phyloP scores from a whole-genome alignment of 495 filamentous ascomycete species.

The Penicillium tannophilum region DNA sequence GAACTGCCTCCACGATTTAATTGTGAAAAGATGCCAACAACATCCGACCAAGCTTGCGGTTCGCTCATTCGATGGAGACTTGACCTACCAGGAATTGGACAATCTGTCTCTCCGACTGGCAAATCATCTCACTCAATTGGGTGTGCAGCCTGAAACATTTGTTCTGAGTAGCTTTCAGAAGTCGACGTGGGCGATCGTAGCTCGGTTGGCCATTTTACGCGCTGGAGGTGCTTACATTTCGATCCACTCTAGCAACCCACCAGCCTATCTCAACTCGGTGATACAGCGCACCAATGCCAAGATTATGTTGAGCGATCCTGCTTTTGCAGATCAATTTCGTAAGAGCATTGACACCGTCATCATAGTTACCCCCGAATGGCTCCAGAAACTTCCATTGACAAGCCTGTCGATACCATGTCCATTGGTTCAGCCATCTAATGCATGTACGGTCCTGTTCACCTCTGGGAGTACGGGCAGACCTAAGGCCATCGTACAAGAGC shows the following conservation, averaged over 20 bases:
- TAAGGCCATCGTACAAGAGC: conserved; percentile 51
- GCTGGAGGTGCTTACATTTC: background rate
- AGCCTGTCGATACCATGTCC: background rate
- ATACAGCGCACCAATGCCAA: background rate
- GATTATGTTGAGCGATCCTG: conserved; percentile 6
- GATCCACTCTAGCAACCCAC: conserved; percentile 2
- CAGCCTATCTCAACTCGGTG: background rate
- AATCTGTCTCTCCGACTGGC: background rate
- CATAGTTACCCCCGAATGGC: background rate
- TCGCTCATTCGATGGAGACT: conserved; percentile 18
- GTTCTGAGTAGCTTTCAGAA: conserved; percentile 60
- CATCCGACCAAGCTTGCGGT: conserved; percentile 6
- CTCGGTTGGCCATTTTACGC: conserved; percentile 38
- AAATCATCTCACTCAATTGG: conserved; percentile 11
- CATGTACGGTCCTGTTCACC: conserved; percentile 42
- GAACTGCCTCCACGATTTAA: too few species aligned
- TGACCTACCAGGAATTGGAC: conserved; percentile 13
- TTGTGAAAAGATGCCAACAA: background rate
- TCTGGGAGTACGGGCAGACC: conserved; percentile 49
- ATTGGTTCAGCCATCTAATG: conserved; percentile 16
- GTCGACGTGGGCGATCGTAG: conserved; percentile 45
- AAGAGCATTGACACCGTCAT: background rate
- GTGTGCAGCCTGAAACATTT: conserved; percentile 39
- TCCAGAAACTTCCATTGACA: background rate
- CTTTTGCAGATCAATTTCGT: background rate